Conservation (phyloP, 2,329 filamentous ascomycete species). For the Exophiala spinifera region DNA sequence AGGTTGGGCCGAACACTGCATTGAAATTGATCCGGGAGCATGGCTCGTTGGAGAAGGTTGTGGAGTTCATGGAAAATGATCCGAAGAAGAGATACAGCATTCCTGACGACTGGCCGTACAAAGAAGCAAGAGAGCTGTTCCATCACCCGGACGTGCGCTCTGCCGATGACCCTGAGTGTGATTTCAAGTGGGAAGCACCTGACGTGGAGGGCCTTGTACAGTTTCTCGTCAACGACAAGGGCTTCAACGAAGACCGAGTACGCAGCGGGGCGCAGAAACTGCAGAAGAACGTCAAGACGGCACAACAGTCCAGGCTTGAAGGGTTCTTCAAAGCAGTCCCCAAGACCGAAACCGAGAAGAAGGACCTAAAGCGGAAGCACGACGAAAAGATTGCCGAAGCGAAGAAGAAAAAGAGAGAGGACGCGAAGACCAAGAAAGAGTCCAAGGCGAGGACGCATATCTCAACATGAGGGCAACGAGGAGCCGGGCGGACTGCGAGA, state of each 20-base stretch:
- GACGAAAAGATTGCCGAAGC: constrained; percentile 88
- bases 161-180: constrained; percentile 80
- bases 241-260: constrained; percentile 93
- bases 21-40: constrained; percentile 93
- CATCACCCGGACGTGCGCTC: constrained; percentile 82
- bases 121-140: constrained; percentile 88
- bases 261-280: constrained; percentile 72
- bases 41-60: constrained; percentile 79
- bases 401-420: constrained; percentile 92
- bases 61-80: constrained; percentile 74
- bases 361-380: constrained; percentile 82
- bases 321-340: constrained; percentile 95
- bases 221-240: constrained; percentile 90
- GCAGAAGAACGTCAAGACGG: constrained; percentile 85
- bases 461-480: constrained; percentile 39
- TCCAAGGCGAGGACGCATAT: constrained; percentile 82
- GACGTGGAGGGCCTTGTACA: constrained; percentile 86
- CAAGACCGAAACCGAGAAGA: constrained; percentile 83
- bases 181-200: constrained; percentile 97
- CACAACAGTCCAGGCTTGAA: constrained; percentile 86
- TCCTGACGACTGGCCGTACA: constrained; percentile 95
- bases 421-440: constrained; percentile 92
- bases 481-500: not conserved
- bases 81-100: constrained; percentile 76
- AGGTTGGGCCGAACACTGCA: constrained; percentile 86